Evolutionary conservation across 2,329 filamentous ascomycete species (phyloP).

Genomic region (Orbilia brochopaga): DNA sequence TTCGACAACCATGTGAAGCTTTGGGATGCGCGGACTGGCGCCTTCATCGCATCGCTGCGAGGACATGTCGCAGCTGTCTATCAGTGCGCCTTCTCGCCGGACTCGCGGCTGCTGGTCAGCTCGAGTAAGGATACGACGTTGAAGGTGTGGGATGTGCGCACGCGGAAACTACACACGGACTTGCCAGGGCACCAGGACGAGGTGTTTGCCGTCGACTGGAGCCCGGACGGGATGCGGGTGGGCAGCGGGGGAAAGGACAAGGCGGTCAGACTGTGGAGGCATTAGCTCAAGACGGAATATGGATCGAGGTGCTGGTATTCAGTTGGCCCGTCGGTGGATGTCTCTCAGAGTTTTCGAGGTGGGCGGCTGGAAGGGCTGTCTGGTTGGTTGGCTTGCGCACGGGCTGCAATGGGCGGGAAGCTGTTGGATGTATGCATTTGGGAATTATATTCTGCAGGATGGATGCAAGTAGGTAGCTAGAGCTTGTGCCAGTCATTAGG

Average conservation of each 20-base stretch:
- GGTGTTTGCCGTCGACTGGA: slow-evolving; percentile 61
- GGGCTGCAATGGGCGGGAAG: slow-evolving; percentile 8
- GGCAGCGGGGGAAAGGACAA: slow-evolving; percentile 95
- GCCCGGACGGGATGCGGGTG: slow-evolving; percentile 67
- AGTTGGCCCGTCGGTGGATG: slow-evolving; percentile 12
- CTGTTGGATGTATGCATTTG: neutral
- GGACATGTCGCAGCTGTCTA: slow-evolving; percentile 93
- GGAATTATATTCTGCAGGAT: no score
- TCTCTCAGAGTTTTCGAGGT: neutral
- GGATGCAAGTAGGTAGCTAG: neutral
- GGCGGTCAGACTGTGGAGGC: slow-evolving; percentile 70
- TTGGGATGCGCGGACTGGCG: slow-evolving; percentile 67
- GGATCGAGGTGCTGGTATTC: slow-evolving; percentile 12
- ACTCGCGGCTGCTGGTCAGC: slow-evolving; percentile 79
- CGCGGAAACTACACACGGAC: slow-evolving; percentile 75
- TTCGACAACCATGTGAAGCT: slow-evolving; percentile 78
- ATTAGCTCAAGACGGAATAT: slow-evolving; percentile 58
- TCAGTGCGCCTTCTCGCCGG: slow-evolving; percentile 88
- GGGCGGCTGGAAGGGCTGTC: neutral
- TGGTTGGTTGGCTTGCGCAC: slow-evolving; percentile 7
- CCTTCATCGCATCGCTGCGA: slow-evolving; percentile 81
- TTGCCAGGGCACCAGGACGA: slow-evolving; percentile 44
- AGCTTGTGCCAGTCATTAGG: slow-evolving; percentile 10
- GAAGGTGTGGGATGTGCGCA: slow-evolving; percentile 87
- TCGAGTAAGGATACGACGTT: slow-evolving; percentile 74